Percentiles rank a stretch among this genome's conserved stretches.
Conservation (phyloP, 148 eudicot genomes). For the Vaccinium vitisidaea region DNA sequence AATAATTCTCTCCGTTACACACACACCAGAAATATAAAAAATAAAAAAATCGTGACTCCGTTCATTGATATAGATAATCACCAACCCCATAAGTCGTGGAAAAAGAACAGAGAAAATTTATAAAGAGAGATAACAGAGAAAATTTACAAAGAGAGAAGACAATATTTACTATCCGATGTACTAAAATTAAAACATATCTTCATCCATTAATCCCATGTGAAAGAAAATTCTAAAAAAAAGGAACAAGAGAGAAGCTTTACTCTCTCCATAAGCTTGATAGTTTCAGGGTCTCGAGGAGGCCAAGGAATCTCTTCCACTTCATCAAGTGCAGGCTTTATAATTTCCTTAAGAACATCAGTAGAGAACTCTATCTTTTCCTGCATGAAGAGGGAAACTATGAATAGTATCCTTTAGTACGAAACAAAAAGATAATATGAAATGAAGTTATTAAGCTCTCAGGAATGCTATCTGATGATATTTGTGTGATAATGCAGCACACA, state of each 20-base stretch:
- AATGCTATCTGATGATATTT: conserved; percentile 9
- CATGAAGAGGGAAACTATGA: conserved; percentile 16
- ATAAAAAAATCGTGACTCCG: background rate
- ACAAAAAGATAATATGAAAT: conserved; percentile 3
- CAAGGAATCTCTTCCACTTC: conserved; percentile 73
- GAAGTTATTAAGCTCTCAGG: background rate
- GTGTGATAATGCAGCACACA: background rate
- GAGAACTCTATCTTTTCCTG: conserved; percentile 94
- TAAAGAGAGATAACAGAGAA: background rate
- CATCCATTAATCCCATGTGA: background rate
- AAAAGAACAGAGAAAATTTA: background rate
- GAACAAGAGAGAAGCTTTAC: conserved; percentile 26
- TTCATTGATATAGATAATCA: background rate
- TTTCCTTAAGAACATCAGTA: conserved; percentile 86
- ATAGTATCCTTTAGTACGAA: background rate
- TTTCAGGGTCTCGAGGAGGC: conserved; percentile 90
- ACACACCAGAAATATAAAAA: too few species aligned
- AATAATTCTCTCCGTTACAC: too few species aligned
- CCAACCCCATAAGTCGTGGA: background rate
- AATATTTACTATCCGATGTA: background rate
- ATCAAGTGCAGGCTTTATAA: conserved; percentile 68
- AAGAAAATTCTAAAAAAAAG: background rate
- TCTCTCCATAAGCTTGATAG: conserved; percentile 72
- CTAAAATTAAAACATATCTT: background rate
- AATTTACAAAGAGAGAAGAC: background rate